These are phyloP conservation scores for Dictyostelium brefeldianum DNA, from an alignment of 78 protist species.

Conservation along the genomic window DNA sequence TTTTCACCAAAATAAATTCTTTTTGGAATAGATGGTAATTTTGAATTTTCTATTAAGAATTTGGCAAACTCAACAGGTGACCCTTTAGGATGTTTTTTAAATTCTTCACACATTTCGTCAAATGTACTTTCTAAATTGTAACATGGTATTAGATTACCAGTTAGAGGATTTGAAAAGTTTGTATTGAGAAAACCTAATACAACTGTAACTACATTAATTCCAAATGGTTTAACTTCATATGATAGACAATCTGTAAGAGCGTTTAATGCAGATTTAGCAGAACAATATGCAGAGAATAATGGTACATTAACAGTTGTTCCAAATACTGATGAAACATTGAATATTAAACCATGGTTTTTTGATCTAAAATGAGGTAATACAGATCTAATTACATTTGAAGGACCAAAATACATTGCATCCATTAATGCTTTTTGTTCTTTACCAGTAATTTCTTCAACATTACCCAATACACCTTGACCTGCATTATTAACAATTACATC, in stretches of 20 bases:
- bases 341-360: neutral
- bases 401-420: conserved; percentile 38
- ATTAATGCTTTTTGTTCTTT: conserved; percentile 4
- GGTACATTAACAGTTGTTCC: neutral
- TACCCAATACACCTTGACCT: conserved; percentile 32
- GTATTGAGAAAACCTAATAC: neutral
- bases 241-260: neutral
- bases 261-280: neutral
- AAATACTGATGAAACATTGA: conserved; percentile 4
- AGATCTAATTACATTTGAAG: conserved; percentile 5
- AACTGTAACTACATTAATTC: neutral
- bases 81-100: neutral
- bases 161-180: neutral
- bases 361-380: conserved; percentile 32
- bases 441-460: conserved; percentile 14
- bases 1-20: conserved; percentile 3
- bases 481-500: conserved; percentile 44
- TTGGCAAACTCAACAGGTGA: neutral
- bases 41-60: neutral
- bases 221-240: conserved; percentile 1
- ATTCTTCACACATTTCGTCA: neutral
- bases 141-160: neutral
- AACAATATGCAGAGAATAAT: neutral
- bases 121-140: neutral
- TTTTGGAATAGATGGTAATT: neutral